Percentiles rank a stretch among this genome's conserved stretches.
Conservation (phyloP, 202 grass and related monocot species). For the Schoenoplectus triqueter region DNA sequence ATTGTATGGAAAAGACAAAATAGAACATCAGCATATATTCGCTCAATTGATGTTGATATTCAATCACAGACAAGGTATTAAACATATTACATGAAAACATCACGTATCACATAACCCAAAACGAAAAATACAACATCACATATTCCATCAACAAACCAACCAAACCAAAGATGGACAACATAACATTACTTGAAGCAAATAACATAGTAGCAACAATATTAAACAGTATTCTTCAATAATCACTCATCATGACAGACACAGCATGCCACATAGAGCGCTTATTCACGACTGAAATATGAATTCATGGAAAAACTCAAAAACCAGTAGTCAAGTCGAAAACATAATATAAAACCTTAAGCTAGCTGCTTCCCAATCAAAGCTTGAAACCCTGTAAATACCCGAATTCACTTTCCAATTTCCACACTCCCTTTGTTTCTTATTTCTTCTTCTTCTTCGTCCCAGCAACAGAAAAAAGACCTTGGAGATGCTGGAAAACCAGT, state of each 20-base stretch:
- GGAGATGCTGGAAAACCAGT: conserved; percentile 41
- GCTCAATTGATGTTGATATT: background rate
- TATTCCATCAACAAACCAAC: background rate
- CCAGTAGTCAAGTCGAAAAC: conserved; percentile 18
- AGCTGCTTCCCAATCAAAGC: conserved; percentile 56
- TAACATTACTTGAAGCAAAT: conserved; percentile 28
- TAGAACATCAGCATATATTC: background rate
- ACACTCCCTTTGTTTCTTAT: conserved; percentile 35
- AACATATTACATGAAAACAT: background rate
- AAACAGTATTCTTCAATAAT: conserved; percentile 12
- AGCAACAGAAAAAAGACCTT: conserved; percentile 63
- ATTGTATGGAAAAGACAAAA: background rate
- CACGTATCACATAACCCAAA: background rate
- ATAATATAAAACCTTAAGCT: conserved; percentile 45
- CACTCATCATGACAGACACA: conserved; percentile 80
- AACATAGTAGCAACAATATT: conserved; percentile 7
- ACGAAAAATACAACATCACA: background rate
- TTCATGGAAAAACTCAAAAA: conserved; percentile 8
- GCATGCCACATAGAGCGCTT: conserved; percentile 77
- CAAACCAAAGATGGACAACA: background rate
- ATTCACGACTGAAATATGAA: conserved; percentile 42
- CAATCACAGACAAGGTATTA: background rate
- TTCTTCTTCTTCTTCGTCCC: conserved; percentile 53
- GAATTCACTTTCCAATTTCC: conserved; percentile 46
- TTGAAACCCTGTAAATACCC: conserved; percentile 30